Evolutionary conservation across 2,329 filamentous ascomycete species (phyloP).

Genomic region (Ophiostoma novo-ulmi): DNA sequence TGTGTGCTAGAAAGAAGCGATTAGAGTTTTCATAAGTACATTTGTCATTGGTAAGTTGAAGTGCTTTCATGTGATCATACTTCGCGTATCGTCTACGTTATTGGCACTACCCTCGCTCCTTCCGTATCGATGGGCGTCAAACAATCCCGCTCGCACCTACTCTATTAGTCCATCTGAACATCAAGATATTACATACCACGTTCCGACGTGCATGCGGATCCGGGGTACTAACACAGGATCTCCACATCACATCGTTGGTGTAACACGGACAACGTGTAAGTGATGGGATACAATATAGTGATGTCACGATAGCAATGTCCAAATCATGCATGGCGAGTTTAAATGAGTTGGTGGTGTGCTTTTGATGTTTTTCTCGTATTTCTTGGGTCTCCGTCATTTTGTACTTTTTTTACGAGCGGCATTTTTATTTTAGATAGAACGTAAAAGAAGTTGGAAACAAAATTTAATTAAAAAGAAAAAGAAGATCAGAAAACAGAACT

Average conservation of each 20-base stretch:
- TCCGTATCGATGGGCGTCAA: neutral
- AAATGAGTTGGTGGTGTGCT: too few relatives aligned
- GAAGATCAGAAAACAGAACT: too few relatives aligned
- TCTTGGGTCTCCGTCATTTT: too few relatives aligned
- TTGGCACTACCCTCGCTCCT: neutral
- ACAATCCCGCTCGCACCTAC: neutral
- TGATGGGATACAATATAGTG: neutral
- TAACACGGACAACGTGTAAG: neutral
- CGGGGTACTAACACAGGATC: neutral
- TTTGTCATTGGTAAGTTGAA: too few relatives aligned
- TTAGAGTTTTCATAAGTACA: too few relatives aligned
- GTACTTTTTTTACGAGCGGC: too few relatives aligned
- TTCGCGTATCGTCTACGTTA: too few relatives aligned
- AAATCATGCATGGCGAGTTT: too few relatives aligned
- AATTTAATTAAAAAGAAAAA: too few relatives aligned
- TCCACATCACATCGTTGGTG: neutral
- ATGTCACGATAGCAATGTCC: neutral
- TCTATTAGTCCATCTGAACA: neutral
- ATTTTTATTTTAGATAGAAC: too few relatives aligned
- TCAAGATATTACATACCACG: neutral
- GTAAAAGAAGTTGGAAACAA: too few relatives aligned
- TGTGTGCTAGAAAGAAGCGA: neutral
- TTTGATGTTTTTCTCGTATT: too few relatives aligned
- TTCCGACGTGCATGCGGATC: conserved; percentile 6
- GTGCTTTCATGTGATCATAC: neutral